These are phyloP conservation scores for Cryphonectria carpinicola DNA, from an alignment of 2,329 filamentous ascomycete genomes.

Conservation along the genomic window DNA sequence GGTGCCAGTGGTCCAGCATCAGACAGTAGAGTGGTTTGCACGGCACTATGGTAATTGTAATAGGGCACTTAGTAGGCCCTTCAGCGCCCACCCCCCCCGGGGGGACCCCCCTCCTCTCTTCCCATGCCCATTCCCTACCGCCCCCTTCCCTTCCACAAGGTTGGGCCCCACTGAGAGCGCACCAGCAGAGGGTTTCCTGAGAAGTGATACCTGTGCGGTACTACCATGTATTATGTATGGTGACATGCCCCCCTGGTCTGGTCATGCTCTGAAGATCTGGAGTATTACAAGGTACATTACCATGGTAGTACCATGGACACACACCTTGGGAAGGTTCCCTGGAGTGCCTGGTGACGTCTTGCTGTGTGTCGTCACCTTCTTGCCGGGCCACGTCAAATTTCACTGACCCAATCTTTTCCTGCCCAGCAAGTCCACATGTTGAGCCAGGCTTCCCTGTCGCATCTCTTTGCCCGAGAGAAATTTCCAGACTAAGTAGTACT, in stretches of 20 bases:
- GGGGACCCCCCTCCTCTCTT: no score
- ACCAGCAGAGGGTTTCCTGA: neutral
- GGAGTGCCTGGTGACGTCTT: conserved; percentile 17
- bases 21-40: neutral
- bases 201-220: neutral
- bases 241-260: neutral
- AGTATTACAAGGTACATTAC: conserved; percentile 8
- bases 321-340: neutral
- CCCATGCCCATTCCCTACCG: no score
- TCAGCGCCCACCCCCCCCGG: neutral
- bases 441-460: neutral
- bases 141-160: neutral
- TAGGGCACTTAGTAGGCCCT: neutral
- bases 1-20: neutral
- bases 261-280: conserved; percentile 3
- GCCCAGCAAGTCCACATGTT: neutral
- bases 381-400: conserved; percentile 24
- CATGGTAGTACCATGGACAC: neutral
- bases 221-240: neutral
- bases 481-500: neutral
- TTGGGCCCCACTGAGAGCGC: neutral
- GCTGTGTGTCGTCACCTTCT: conserved; percentile 16
- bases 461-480: neutral
- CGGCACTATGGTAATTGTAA: neutral
- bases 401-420: conserved; percentile 14